Evolutionary conservation across 2,329 filamentous ascomycete genomes (phyloP).

Genomic region (Talaromyces sp.): DNA sequence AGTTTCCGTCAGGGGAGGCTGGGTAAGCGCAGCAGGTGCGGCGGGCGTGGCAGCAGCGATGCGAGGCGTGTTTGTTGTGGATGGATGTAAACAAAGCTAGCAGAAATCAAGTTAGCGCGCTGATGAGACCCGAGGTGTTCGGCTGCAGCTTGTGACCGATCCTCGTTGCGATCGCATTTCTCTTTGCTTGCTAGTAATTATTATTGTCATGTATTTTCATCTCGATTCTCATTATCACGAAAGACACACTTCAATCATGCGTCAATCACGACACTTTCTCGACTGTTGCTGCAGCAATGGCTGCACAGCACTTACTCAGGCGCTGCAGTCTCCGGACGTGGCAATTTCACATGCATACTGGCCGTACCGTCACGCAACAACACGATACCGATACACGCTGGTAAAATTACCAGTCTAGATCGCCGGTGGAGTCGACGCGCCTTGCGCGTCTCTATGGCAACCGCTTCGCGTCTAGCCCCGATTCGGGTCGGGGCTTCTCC

Average conservation of each 20-base stretch:
- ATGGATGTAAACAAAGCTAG: conserved; percentile 11
- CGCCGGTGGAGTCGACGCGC: not conserved
- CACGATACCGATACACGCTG: not conserved
- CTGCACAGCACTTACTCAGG: not conserved
- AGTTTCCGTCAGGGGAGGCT: not conserved
- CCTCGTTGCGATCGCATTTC: not conserved
- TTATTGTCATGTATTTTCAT: not conserved
- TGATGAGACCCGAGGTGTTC: not conserved
- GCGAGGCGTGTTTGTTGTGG: conserved; percentile 1
- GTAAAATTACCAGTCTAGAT: not conserved
- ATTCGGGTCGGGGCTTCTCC: not conserved
- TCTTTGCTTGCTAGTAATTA: too few species aligned
- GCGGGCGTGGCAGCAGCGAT: conserved; percentile 1
- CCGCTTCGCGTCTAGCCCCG: conserved; percentile 6
- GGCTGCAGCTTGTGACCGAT: not conserved
- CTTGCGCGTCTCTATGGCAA: conserved; percentile 7
- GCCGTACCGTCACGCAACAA: not conserved
- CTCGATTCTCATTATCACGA: too few species aligned
- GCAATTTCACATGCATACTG: not conserved
- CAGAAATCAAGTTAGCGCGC: not conserved
- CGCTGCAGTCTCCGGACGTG: not conserved
- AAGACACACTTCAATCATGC: not conserved
- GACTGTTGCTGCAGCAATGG: not conserved
- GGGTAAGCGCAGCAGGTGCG: conserved; percentile 1
- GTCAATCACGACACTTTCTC: not conserved